Conservation (phyloP, 805 yeast genomes). For the Candida khao-thaluensis region DNA sequence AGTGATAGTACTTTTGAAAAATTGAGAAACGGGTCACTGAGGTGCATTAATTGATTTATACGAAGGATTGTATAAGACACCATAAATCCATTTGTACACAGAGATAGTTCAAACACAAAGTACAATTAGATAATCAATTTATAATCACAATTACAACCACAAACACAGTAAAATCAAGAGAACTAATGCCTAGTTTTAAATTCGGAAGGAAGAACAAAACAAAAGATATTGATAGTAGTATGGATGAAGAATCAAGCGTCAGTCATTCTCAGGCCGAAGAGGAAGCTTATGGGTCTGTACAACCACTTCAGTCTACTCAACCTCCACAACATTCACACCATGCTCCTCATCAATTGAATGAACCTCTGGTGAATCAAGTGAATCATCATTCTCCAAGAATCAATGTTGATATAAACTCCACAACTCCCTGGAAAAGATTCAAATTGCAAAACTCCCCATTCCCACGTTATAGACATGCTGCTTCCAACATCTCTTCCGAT, state of each 20-base stretch:
- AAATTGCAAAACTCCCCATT: conserved; percentile 76
- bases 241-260: conserved; percentile 14
- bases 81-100: too few relatives aligned
- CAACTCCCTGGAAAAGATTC: conserved; percentile 66
- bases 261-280: conserved; percentile 3
- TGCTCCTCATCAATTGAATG: not conserved
- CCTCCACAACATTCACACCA: conserved; percentile 11
- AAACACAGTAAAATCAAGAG: too few relatives aligned
- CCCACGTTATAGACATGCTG: conserved; percentile 92
- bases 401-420: conserved; percentile 3
- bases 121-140: too few relatives aligned
- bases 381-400: not conserved
- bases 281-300: conserved; percentile 1
- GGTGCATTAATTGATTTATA: too few relatives aligned
- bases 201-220: conserved; percentile 47
- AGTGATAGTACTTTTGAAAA: too few relatives aligned
- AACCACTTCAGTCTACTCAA: not conserved
- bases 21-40: too few relatives aligned
- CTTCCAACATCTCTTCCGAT: conserved; percentile 73
- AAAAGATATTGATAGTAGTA: conserved; percentile 11
- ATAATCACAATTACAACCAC: too few relatives aligned
- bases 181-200: conserved; percentile 61
- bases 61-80: too few relatives aligned
- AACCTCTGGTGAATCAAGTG: conserved; percentile 2
- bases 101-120: too few relatives aligned